phyloP scores from a whole-genome alignment of 2,329 filamentous ascomycete species.

The Nigrospora oryzae region DNA sequence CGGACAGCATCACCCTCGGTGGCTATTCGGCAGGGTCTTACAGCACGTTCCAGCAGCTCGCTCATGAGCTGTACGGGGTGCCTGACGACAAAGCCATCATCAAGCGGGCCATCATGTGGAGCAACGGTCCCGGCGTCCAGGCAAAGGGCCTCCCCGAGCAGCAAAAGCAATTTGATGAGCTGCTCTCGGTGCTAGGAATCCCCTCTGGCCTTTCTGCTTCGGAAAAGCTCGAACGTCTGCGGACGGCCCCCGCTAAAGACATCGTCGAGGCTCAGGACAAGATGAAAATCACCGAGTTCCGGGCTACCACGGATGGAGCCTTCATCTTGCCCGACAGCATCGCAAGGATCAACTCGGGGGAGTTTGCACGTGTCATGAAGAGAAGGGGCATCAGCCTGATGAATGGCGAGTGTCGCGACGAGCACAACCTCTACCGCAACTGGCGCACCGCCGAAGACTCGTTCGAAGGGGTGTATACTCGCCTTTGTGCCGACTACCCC shows the following conservation, averaged over 20 bases:
- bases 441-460: constrained; percentile 5
- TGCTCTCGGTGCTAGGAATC: constrained; percentile 4
- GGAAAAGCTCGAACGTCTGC: constrained; percentile 1
- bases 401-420: constrained; percentile 6
- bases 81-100: constrained; percentile 36
- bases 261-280: constrained; percentile 2
- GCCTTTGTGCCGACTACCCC: constrained; percentile 5
- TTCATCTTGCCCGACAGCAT: constrained; percentile 2
- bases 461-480: constrained; percentile 1
- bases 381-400: constrained; percentile 5
- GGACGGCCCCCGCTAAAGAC: neutral
- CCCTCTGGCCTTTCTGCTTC: neutral
- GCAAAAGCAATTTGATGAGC: constrained; percentile 7
- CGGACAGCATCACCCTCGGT: constrained; percentile 38
- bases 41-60: constrained; percentile 47
- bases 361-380: constrained; percentile 6
- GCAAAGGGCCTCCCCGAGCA: constrained; percentile 8
- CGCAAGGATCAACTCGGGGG: constrained; percentile 3
- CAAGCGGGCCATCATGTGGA: constrained; percentile 37
- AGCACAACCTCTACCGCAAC: constrained; percentile 4
- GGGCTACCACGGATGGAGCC: constrained; percentile 3
- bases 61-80: constrained; percentile 41
- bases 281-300: constrained; percentile 6
- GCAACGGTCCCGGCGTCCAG: constrained; percentile 7
- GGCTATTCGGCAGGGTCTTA: constrained; percentile 50